These are phyloP conservation scores for Furcasterigmium furcatum DNA, from an alignment of 2,329 filamentous ascomycete genomes.

Conservation along the genomic window DNA sequence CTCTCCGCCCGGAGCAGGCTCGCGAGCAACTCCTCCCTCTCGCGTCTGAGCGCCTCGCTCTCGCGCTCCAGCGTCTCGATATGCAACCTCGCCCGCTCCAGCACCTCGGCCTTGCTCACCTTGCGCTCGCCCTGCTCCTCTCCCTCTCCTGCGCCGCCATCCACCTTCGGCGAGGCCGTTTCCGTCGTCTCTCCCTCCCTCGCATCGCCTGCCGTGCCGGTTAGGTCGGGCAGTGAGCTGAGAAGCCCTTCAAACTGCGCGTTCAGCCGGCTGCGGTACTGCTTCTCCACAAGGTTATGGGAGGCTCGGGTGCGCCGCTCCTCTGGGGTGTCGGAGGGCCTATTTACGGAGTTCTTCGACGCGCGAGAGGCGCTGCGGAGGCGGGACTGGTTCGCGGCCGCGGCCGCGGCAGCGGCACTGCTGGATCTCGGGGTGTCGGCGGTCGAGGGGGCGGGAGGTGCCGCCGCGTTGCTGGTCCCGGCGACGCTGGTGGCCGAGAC, in stretches of 20 bases:
- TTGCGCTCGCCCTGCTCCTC: conserved; percentile 16
- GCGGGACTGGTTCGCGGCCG: conserved; percentile 6
- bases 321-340: conserved; percentile 19
- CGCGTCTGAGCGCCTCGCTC: conserved; percentile 20
- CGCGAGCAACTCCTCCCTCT: conserved; percentile 20
- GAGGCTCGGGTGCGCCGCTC: conserved; percentile 24
- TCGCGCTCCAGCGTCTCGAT: conserved; percentile 27
- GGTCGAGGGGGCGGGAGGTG: neutral
- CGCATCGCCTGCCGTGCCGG: conserved; percentile 1
- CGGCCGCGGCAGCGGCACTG: conserved; percentile 4
- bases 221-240: conserved; percentile 19
- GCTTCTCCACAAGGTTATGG: conserved; percentile 28
- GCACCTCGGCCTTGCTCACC: conserved; percentile 31
- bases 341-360: conserved; percentile 21
- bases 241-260: conserved; percentile 25
- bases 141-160: conserved; percentile 5
- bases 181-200: neutral
- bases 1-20: conserved; percentile 8
- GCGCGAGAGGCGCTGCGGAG: conserved; percentile 25
- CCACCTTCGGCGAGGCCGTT: conserved; percentile 3
- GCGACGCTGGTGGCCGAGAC: neutral
- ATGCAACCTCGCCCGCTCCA: conserved; percentile 28
- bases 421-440: conserved; percentile 1
- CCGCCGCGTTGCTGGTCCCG: conserved; percentile 4
- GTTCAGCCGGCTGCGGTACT: conserved; percentile 27